Evolutionary conservation across 2,329 filamentous ascomycete genomes (phyloP), one percentile per base, ranked within the genome.

Genomic region (Fusarium graminum): DNA sequence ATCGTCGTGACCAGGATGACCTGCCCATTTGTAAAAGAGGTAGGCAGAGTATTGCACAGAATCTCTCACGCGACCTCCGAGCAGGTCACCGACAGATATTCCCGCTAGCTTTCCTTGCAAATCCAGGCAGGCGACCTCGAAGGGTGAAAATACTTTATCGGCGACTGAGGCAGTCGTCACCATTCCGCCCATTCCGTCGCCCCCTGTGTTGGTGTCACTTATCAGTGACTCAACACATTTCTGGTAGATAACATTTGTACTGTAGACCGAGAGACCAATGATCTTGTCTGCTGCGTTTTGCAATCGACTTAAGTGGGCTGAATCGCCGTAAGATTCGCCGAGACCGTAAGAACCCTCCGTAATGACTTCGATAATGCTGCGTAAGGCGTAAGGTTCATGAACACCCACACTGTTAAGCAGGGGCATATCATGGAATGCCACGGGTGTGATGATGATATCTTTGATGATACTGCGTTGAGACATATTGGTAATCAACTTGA

Each of bases 201-300:
- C 92, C 6, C 70, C 70, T 7, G 65, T 71, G 12, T 36, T 70
- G 29, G 60, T 71, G 38, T 71, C 92, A 46, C 85, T 88, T 4
- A 90, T 91, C 0, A 80, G 73, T 0, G 91, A 91, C 57, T 94
- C 90, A 78, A 93, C 83, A 74, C 96, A 96, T 3, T 89, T 92
- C 68, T 92, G 89, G 79, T 94, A 94, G 66, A 94, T 86, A 72
- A 94, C 90, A 74, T 94, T 95, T 2, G 92, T 94, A 77, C 92
- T 92, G 36, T 77, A 75, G 1, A 78, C 64, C 4, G 76, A 65
- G 7, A 75, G 51, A 1, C 72, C 75, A 16, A 68, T 77, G 52
- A 78, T 71, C 6, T 59, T 59, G 5, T 72, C 58, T 7, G 77
- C 77, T 34, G 73, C 79, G 29, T 62, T 66, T 7, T 74, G 68